phyloP scores from a whole-genome alignment of 1,284 basidiomycete species.

The Papiliotrema fonsecae region DNA sequence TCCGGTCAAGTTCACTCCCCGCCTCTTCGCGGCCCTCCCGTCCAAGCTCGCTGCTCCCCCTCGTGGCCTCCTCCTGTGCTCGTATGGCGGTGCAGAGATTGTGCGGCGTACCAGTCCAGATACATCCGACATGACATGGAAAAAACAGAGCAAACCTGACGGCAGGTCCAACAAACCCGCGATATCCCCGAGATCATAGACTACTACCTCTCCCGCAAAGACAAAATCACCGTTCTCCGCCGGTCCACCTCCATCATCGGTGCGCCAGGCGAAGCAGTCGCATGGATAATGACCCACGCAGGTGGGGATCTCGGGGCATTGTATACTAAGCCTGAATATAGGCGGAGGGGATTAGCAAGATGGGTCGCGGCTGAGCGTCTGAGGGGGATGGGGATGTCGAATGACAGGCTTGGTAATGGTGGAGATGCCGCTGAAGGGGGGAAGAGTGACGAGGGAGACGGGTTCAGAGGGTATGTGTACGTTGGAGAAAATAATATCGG shows the following conservation, averaged over 20 bases:
- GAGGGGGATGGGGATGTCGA: background rate
- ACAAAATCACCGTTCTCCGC: conserved; percentile 14
- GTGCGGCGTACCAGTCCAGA: background rate
- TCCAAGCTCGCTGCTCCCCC: background rate
- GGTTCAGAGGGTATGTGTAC: conserved; percentile 6
- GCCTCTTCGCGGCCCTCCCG: background rate
- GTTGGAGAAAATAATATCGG: conserved; percentile 17
- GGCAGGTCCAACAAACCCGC: conserved; percentile 8
- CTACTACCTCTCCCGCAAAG: conserved; percentile 15
- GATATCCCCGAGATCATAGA: conserved; percentile 4
- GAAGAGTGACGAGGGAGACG: background rate
- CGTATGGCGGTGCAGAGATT: background rate
- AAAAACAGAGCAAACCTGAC: background rate
- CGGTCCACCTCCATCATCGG: background rate
- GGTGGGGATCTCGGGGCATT: conserved; percentile 26
- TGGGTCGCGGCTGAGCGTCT: conserved; percentile 16
- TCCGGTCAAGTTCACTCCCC: no score
- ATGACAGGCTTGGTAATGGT: conserved; percentile 14
- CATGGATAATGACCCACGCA: conserved; percentile 22
- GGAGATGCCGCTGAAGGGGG: conserved; percentile 7
- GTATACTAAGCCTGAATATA: conserved; percentile 16
- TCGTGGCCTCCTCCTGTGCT: background rate
- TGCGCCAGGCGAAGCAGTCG: conserved; percentile 5
- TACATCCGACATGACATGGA: background rate
- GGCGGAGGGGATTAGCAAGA: conserved; percentile 22